A percentile compares a stretch with the other conserved stretches of the same genome.
Evolutionary conservation across 306 rosid species (phyloP).

Genomic region (Rubus idaeus): DNA sequence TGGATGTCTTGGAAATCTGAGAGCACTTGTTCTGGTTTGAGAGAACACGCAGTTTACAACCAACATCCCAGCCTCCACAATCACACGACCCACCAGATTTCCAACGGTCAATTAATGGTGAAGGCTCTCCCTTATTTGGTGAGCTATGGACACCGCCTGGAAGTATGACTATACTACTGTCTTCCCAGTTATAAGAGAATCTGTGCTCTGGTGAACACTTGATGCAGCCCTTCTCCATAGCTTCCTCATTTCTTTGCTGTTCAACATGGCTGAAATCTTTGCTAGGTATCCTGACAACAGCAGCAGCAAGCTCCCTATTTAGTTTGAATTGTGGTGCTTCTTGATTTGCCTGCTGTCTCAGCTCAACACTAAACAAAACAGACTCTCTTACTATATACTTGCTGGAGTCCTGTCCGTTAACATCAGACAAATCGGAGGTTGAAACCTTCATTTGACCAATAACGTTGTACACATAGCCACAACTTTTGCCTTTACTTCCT

Average conservation of each 20-base stretch:
- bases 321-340: constrained; percentile 38
- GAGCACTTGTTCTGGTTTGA: constrained; percentile 44
- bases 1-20: constrained; percentile 28
- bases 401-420: constrained; percentile 26
- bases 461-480: constrained; percentile 61
- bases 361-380: constrained; percentile 55
- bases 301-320: constrained; percentile 76
- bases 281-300: constrained; percentile 52
- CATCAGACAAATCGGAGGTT: constrained; percentile 40
- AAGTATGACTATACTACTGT: constrained; percentile 56
- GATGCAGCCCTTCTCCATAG: constrained; percentile 33
- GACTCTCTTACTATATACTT: constrained; percentile 50
- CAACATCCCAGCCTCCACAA: constrained; percentile 98
- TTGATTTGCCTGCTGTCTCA: constrained; percentile 45
- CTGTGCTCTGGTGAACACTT: constrained; percentile 44
- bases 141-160: constrained; percentile 78
- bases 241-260: constrained; percentile 17
- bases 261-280: constrained; percentile 36
- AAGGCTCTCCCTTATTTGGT: constrained; percentile 71
- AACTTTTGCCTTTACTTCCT: constrained; percentile 56
- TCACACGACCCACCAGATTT: constrained; percentile 78
- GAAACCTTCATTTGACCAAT: constrained; percentile 80
- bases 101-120: constrained; percentile 77
- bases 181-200: constrained; percentile 42
- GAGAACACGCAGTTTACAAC: constrained; percentile 80